A percentile compares a stretch with the other conserved stretches of the same genome.
These are phyloP conservation scores for Gloeopeniophorella convolvens DNA, from an alignment of 768 basidiomycete species.

Conservation along the genomic window DNA sequence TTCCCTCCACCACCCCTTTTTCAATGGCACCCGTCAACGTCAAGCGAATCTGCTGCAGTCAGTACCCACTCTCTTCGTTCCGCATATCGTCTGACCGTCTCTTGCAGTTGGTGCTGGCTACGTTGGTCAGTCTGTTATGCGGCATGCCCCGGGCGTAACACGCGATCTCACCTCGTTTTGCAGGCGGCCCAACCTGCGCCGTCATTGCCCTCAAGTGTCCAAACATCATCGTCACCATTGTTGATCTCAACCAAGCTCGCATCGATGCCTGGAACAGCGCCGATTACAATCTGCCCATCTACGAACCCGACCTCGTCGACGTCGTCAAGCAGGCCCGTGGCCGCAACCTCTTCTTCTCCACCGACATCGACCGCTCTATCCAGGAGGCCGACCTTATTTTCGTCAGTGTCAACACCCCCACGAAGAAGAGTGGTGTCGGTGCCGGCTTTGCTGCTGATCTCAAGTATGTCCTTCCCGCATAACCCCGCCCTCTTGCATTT, in stretches of 20 bases:
- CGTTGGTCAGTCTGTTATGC: constrained; percentile 56
- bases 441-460: constrained; percentile 98
- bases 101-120: constrained; percentile 80
- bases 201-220: constrained; percentile 93
- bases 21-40: constrained; percentile 55
- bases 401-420: constrained; percentile 97
- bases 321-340: constrained; percentile 86
- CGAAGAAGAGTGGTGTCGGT: constrained; percentile 96
- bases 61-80: constrained; percentile 29
- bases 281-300: constrained; percentile 85
- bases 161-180: neutral
- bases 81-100: constrained; percentile 17
- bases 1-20: constrained; percentile 9
- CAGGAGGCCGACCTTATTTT: constrained; percentile 96
- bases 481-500: neutral
- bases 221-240: constrained; percentile 91
- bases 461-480: constrained; percentile 58
- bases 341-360: constrained; percentile 95
- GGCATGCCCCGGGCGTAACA: neutral
- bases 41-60: constrained; percentile 84
- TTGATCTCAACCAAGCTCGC: constrained; percentile 91
- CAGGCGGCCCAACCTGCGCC: constrained; percentile 92
- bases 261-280: constrained; percentile 95
- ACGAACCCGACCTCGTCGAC: constrained; percentile 92
- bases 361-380: constrained; percentile 90